These are phyloP conservation scores for Avena insularis DNA, from an alignment of 176 grass and related monocot genomes.

Conservation along the genomic window DNA sequence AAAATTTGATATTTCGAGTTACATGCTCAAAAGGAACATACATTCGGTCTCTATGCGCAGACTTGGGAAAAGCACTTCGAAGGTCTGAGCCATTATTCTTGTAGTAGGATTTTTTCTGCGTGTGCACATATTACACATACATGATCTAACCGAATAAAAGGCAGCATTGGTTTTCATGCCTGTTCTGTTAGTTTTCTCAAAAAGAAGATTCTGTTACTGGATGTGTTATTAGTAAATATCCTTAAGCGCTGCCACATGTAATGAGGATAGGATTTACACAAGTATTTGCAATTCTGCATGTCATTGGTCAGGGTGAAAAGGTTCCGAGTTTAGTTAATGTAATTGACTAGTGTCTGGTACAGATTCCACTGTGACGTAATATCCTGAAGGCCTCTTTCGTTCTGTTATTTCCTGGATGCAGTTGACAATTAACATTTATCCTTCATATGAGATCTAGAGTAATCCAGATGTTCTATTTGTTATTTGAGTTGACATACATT, in stretches of 20 bases:
- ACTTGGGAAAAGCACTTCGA: conserved; percentile 92
- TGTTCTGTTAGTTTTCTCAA: neutral
- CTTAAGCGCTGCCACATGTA: neutral
- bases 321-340: neutral
- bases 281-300: neutral
- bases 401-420: neutral
- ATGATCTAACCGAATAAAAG: conserved; percentile 11
- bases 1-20: conserved; percentile 96
- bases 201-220: neutral
- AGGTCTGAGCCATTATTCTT: conserved; percentile 56
- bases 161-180: neutral
- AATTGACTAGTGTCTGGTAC: neutral
- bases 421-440: neutral
- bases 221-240: neutral
- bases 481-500: conserved; percentile 28
- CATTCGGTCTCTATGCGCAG: conserved; percentile 89
- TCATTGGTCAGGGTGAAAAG: neutral
- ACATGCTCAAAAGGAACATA: conserved; percentile 99
- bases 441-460: neutral
- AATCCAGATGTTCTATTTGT: neutral
- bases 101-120: neutral
- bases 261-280: neutral
- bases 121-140: conserved; percentile 18
- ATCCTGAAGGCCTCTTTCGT: neutral
- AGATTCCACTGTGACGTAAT: neutral